Evolutionary conservation across 2,329 filamentous ascomycete species (phyloP).

Genomic region (Paracorniculantispora psalliotae): DNA sequence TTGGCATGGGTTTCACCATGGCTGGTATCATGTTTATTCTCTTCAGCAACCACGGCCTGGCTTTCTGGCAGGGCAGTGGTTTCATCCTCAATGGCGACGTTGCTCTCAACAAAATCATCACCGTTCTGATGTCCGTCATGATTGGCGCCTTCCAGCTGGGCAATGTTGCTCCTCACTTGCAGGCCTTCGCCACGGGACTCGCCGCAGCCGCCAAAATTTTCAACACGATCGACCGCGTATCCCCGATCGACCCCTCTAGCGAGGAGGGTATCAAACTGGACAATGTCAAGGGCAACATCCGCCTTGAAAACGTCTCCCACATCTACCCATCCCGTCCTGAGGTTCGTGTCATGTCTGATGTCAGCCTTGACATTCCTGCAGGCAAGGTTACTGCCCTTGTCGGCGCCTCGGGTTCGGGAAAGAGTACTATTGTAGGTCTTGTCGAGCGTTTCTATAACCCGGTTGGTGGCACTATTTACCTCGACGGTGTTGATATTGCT

Average conservation of each 20-base stretch:
- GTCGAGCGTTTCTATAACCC: slow-evolving; percentile 94
- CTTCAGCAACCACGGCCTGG: slow-evolving; percentile 81
- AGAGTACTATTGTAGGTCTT: slow-evolving; percentile 88
- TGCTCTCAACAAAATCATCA: slow-evolving; percentile 67
- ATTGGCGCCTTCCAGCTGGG: slow-evolving; percentile 90
- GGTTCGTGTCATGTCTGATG: slow-evolving; percentile 80
- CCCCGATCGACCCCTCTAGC: slow-evolving; percentile 73
- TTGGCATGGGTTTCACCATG: slow-evolving; percentile 70
- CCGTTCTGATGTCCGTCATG: slow-evolving; percentile 84
- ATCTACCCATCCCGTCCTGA: slow-evolving; percentile 93
- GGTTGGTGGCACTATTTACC: slow-evolving; percentile 68
- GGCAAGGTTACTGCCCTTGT: slow-evolving; percentile 92
- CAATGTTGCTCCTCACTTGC: slow-evolving; percentile 77
- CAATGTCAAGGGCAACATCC: slow-evolving; percentile 69
- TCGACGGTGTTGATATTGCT: slow-evolving; percentile 80
- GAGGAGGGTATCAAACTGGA: slow-evolving; percentile 68
- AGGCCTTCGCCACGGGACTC: slow-evolving; percentile 78
- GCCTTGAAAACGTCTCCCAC: slow-evolving; percentile 78
- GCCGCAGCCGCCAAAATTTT: slow-evolving; percentile 89
- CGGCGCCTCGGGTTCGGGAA: slow-evolving; percentile 89
- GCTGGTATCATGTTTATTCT: slow-evolving; percentile 78
- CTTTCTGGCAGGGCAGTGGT: slow-evolving; percentile 81
- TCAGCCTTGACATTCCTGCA: slow-evolving; percentile 74
- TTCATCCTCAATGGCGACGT: slow-evolving; percentile 66
- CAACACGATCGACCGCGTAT: slow-evolving; percentile 83